A percentile compares a stretch with the other conserved stretches of the same genome.
These are phyloP conservation scores for Zopfia rhizophila DNA, from an alignment of 2,329 filamentous ascomycete genomes.

Conservation along the genomic window DNA sequence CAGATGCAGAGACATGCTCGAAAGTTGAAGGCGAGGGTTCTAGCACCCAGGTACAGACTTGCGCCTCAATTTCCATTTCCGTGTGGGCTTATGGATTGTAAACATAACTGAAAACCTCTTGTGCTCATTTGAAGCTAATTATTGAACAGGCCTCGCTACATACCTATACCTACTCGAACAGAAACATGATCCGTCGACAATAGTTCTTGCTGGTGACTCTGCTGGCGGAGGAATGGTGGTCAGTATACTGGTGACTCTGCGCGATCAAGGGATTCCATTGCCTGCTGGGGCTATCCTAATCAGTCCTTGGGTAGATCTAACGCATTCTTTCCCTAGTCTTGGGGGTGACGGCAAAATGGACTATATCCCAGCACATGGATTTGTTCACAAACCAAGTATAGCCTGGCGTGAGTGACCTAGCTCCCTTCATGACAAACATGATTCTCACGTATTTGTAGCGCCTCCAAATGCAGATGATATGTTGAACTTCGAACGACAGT, in stretches of 20 bases:
- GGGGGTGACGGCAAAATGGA: slow-evolving; percentile 76
- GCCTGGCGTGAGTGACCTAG: slow-evolving; percentile 73
- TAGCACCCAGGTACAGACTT: slow-evolving; percentile 86
- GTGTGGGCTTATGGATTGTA: slow-evolving; percentile 89
- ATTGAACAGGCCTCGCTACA: slow-evolving; percentile 68
- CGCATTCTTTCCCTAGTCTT: slow-evolving; percentile 95
- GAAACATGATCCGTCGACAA: slow-evolving; percentile 79
- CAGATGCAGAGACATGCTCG: slow-evolving; percentile 96
- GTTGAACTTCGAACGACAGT: slow-evolving; percentile 57
- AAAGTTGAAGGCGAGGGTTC: slow-evolving; percentile 88
- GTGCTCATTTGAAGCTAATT: slow-evolving; percentile 11
- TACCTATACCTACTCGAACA: slow-evolving; percentile 82
- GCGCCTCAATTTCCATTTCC: slow-evolving; percentile 96
- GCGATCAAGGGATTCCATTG: slow-evolving; percentile 83
- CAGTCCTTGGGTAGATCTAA: slow-evolving; percentile 95
- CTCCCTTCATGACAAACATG: background rate
- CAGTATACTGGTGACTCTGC: slow-evolving; percentile 78
- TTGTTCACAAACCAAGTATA: slow-evolving; percentile 87
- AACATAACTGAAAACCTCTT: slow-evolving; percentile 16
- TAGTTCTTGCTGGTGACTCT: slow-evolving; percentile 90
- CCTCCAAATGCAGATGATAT: slow-evolving; percentile 84
- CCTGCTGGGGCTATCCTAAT: slow-evolving; percentile 91
- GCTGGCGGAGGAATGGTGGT: slow-evolving; percentile 92
- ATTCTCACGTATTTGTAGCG: slow-evolving; percentile 50
- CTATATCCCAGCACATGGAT: slow-evolving; percentile 88